These are phyloP conservation scores for Pseudocercospora eumusae DNA, from an alignment of 2,329 filamentous ascomycete genomes.

Conservation along the genomic window DNA sequence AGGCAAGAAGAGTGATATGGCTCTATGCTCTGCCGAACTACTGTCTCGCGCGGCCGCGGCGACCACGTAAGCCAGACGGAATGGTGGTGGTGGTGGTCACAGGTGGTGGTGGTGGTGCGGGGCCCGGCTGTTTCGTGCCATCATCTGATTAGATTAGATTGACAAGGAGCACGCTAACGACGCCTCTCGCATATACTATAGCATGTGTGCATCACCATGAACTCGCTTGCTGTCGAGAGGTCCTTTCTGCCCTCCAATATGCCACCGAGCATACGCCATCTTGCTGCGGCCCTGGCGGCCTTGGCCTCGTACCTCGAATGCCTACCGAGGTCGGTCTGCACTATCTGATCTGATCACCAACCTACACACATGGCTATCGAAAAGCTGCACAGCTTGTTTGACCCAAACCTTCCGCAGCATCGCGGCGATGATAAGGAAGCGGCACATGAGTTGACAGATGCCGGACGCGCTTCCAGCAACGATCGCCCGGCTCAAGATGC, in stretches of 20 bases:
- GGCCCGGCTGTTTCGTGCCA: neutral
- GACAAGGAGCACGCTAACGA: neutral
- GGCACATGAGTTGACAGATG: neutral
- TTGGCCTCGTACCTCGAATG: neutral
- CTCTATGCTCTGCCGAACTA: conserved; percentile 20
- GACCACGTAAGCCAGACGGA: neutral
- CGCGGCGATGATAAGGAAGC: neutral
- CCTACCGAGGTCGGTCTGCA: neutral
- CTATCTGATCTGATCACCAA: neutral
- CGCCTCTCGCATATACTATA: neutral
- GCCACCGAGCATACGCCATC: neutral
- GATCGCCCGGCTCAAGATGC: conserved; percentile 26
- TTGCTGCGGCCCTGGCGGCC: neutral
- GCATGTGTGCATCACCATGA: neutral
- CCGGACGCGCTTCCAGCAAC: conserved; percentile 4
- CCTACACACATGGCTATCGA: neutral
- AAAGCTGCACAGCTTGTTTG: neutral
- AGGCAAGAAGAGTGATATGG: conserved; percentile 24
- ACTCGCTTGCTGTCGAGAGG: neutral
- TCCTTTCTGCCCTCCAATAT: neutral
- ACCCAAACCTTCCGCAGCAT: neutral
- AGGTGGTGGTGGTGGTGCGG: too few species aligned
- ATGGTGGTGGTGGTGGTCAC: too few species aligned
- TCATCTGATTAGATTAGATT: conserved; percentile 10
- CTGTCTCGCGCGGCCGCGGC: conserved; percentile 12